These are phyloP conservation scores for Candida broadrunensis DNA, from an alignment of 805 yeast species.

Conservation along the genomic window DNA sequence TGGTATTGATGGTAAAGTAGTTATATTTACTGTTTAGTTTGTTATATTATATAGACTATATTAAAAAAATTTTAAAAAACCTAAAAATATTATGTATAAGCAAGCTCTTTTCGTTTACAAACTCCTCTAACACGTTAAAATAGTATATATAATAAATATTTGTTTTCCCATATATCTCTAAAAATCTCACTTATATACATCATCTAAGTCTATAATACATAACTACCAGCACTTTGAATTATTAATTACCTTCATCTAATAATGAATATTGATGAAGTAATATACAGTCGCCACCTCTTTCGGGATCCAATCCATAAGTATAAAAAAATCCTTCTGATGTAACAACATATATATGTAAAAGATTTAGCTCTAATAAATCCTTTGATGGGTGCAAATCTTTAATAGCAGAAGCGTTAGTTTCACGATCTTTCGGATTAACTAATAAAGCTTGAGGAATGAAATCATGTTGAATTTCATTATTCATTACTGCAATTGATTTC, in stretches of 20 bases:
- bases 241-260: slow-evolving; percentile 19
- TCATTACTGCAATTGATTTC: slow-evolving; percentile 46
- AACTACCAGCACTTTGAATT: too few species aligned
- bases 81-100: too few species aligned
- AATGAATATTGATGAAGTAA: slow-evolving; percentile 69
- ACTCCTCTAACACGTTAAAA: too few species aligned
- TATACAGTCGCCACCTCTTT: slow-evolving; percentile 90
- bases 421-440: slow-evolving; percentile 8
- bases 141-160: too few species aligned
- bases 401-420: slow-evolving; percentile 6
- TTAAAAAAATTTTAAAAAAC: too few species aligned
- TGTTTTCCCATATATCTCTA: too few species aligned
- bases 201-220: too few species aligned
- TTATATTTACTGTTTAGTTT: slow-evolving; percentile 49
- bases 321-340: slow-evolving; percentile 80
- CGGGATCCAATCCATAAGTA: slow-evolving; percentile 79
- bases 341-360: slow-evolving; percentile 61
- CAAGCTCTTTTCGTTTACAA: too few species aligned
- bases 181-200: too few species aligned
- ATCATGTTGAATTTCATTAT: slow-evolving; percentile 27
- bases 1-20: slow-evolving; percentile 91
- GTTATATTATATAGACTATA: too few species aligned
- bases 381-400: slow-evolving; percentile 5
- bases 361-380: slow-evolving; percentile 24
- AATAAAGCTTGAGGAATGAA: slow-evolving; percentile 27